Base-by-base conservation (phyloP, 805 yeast genomes). In the Komagataella kurtzmanii region DNA sequence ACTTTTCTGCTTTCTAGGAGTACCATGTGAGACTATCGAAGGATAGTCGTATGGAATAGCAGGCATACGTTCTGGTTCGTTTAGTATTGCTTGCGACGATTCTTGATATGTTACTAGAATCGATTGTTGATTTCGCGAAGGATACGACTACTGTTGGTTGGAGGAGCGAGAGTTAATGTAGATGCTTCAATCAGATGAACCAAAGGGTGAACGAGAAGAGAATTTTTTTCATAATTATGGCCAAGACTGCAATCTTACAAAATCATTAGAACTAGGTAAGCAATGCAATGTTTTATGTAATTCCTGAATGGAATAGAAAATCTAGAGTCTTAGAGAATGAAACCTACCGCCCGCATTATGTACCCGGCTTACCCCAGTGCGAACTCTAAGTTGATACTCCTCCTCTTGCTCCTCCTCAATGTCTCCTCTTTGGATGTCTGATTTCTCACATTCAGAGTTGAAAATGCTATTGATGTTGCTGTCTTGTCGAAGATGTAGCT, bases 351-450 rank as follows among this genome's bases (percentile, higher is more conserved):
- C 63, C 3, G 67, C 59, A 54, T 74, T 74, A 53, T 74, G 77
- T 36, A 72, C 59, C 24, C 62, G 59, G 4, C 71, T 63, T 4
- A 64, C 65, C 12, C 72, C 74, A 0, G 76, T 72, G 49, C 70
- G 65, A 12, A 72, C 72, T 18, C 75, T 61, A 12, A 73, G 66
- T 52, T 72, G 75, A n/a, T 58, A 61, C 50, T 71, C 73, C 19
- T 62, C 65, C 57, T 58, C 66, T 61, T 52, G 62, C 59, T 66
- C 67, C 57, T 6, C 60, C 62, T 44, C 57, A 30, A 8, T 30
- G n/a, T 30, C 40, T 8, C 14, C 4, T 30, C 14, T 30, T 4
- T 30, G 40, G 14, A 5, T 5, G 10, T 30, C 40, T 10, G 40
- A 30, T 8, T 14, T 30, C 6, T 30, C 40, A 8, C 14, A 30